These are phyloP conservation scores for Mycena rosella DNA, from an alignment of 768 basidiomycete species.

Conservation along the genomic window DNA sequence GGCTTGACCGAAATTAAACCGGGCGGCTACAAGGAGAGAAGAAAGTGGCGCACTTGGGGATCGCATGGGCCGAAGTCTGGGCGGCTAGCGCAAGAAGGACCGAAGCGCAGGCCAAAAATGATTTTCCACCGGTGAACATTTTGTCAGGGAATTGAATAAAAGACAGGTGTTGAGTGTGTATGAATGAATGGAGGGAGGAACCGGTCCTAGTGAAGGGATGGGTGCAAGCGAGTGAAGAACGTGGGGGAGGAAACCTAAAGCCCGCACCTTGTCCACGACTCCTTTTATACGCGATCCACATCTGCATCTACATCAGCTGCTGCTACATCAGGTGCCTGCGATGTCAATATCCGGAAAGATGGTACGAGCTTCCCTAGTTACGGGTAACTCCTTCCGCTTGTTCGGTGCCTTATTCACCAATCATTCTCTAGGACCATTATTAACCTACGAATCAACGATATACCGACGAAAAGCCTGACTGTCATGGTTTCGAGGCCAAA, in stretches of 20 bases:
- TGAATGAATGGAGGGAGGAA: constrained; percentile 28
- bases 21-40: too few relatives aligned
- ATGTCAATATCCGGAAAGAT: constrained; percentile 25
- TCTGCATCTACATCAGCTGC: too few relatives aligned
- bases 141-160: constrained; percentile 7
- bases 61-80: constrained; percentile 30
- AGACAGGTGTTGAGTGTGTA: constrained; percentile 19
- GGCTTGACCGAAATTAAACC: constrained; percentile 6
- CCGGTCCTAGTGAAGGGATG: constrained; percentile 31
- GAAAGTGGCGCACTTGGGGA: constrained; percentile 19
- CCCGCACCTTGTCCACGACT: neutral
- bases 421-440: too few relatives aligned
- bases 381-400: constrained; percentile 27
- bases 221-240: constrained; percentile 13
- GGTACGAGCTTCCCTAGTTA: constrained; percentile 27
- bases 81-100: constrained; percentile 33
- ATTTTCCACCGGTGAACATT: constrained; percentile 37
- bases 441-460: too few relatives aligned
- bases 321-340: constrained; percentile 29
- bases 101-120: constrained; percentile 30
- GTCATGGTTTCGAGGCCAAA: too few relatives aligned
- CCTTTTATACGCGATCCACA: neutral
- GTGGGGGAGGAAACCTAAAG: constrained; percentile 27
- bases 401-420: too few relatives aligned
- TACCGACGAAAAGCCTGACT: too few relatives aligned